phyloP scores from a whole-genome alignment of 345 rosid species.

The Hibiscus mutabilis region DNA sequence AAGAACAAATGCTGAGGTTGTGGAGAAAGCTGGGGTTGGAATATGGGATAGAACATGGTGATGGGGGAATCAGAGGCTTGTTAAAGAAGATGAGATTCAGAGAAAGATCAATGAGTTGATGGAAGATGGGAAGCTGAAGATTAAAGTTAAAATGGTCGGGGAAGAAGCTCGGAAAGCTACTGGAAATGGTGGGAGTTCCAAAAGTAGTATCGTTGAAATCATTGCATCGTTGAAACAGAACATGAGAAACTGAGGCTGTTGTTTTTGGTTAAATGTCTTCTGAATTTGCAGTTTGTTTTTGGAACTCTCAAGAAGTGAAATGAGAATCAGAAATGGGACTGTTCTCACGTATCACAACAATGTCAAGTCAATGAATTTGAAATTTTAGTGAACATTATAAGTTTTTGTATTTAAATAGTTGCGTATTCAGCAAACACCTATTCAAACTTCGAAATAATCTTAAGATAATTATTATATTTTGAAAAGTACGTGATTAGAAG shows the following conservation, averaged over 20 bases:
- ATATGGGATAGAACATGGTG: constrained; percentile 24
- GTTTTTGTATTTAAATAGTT: no score
- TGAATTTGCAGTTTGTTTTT: not conserved
- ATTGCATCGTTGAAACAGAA: not conserved
- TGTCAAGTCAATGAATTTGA: no score
- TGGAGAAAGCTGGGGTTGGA: constrained; percentile 28
- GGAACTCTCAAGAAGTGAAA: not conserved
- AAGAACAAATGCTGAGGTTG: constrained; percentile 28
- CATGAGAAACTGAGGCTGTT: not conserved
- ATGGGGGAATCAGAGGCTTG: constrained; percentile 4
- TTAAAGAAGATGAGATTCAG: constrained; percentile 32
- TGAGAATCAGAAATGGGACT: not conserved
- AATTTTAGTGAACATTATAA: no score
- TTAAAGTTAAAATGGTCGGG: constrained; percentile 3
- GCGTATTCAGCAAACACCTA: no score
- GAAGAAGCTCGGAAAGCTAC: constrained; percentile 30
- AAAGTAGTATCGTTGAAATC: not conserved
- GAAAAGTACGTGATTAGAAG: no score
- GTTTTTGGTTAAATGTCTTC: not conserved
- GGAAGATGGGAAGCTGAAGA: constrained; percentile 15
- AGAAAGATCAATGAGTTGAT: constrained; percentile 15
- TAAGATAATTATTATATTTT: no score
- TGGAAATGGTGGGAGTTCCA: constrained; percentile 11
- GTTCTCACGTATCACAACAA: not conserved
- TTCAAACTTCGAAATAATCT: no score